These are phyloP conservation scores for Trametes villosa DNA, from an alignment of 768 basidiomycete species.

Conservation along the genomic window DNA sequence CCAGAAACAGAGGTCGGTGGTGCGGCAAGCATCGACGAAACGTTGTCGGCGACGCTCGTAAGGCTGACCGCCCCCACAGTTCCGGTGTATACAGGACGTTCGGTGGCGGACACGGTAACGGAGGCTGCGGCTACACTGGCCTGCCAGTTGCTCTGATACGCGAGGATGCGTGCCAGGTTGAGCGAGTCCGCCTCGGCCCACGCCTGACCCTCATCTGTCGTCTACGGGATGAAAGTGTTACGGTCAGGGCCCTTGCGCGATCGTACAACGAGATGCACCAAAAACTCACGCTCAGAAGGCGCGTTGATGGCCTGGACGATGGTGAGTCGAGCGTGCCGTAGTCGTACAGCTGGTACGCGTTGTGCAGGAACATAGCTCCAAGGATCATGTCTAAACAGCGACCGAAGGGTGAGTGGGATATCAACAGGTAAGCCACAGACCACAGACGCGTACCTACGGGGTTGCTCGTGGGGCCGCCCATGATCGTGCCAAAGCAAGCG, in stretches of 20 bases:
- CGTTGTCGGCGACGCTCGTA: not conserved
- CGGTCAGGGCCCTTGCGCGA: not conserved
- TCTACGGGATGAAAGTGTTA: not conserved
- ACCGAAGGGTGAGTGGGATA: not conserved
- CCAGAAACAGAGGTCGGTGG: not conserved
- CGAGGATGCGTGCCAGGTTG: not conserved
- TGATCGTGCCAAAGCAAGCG: not conserved
- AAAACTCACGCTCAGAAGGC: conserved; percentile 1
- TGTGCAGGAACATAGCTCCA: not conserved
- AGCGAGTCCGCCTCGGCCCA: not conserved
- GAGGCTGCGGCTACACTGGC: not conserved
- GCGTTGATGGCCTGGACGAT: not conserved
- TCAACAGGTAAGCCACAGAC: not conserved
- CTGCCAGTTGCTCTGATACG: not conserved
- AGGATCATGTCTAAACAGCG: not conserved
- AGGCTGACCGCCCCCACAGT: not conserved
- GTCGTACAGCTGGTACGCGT: not conserved
- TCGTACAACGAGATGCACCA: too few relatives aligned
- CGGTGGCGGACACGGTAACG: not conserved
- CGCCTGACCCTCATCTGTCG: not conserved
- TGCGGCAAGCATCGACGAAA: not conserved
- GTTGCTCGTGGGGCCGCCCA: not conserved
- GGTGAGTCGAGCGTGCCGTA: not conserved
- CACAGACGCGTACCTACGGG: not conserved
- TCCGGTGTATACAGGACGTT: not conserved